Evolutionary conservation across 257 asterid species (phyloP), one percentile per base, ranked within the genome.

Genomic region (Solanum paucissectum): DNA sequence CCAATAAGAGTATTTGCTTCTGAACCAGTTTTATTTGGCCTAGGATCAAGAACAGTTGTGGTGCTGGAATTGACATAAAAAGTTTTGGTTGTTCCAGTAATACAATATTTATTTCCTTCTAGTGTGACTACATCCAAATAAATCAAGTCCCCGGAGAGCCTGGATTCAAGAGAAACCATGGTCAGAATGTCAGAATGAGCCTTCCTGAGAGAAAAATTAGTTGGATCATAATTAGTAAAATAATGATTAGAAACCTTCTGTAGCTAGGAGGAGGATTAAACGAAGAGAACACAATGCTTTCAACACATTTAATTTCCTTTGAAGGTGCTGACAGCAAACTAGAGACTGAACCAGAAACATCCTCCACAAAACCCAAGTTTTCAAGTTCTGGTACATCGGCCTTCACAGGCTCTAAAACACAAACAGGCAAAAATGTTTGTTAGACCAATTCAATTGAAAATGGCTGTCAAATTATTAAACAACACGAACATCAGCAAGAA

Each of bases 201-300:
- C 87, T 89, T 71, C 88, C 76, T 64, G 83, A 42, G 38, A 37
- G 16, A 44, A 76, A n/a, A 89, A 23, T 23, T 25, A 66, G 60
- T 23, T 49, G 29, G 68, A 46, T 36, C 21, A 86, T 69, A 49
- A 55, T 76, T 42, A 18, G 32, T 82, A 84, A 55, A 81, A 81
- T 71, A 72, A 86, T 73, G 10, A 49, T 68, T 66, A 34, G 40
- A 86, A 91, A 97, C 99, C 99, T 97, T 94, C 99, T 92, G 92
- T 93, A 90, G 95, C 96, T 92, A 76, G 99, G 99, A 87, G 99
- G 99, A 88, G 97, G 99, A 90, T 97, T 97, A 87, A 97, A 95
- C 77, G 99, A 94, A 87, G 99, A 97, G 93, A 94, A 96, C 87
- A 96, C 95, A 84, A 96, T 92, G 92, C 95, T 94, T 88, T 94